A percentile compares a stretch with the other conserved stretches of the same genome.
Conservation (phyloP, 148 eudicot genomes). For the Fagopyrum homotropicum region DNA sequence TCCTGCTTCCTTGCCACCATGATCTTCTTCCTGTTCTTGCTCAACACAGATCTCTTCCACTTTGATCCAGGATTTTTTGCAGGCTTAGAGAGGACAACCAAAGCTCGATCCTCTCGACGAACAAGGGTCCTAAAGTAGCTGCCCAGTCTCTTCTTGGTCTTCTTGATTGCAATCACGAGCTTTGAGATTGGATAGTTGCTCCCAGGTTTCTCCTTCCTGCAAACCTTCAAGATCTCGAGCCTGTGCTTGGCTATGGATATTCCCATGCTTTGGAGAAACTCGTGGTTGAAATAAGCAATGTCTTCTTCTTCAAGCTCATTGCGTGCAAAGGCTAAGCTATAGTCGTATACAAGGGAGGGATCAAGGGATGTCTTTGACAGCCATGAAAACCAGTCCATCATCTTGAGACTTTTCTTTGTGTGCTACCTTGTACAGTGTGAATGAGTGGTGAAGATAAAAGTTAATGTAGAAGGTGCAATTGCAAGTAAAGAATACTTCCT, state of each 20-base stretch:
- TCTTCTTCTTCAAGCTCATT: constrained; percentile 91
- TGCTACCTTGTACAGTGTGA: neutral
- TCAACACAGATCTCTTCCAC: constrained; percentile 36
- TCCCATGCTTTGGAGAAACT: constrained; percentile 92
- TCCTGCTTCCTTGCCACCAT: constrained; percentile 21
- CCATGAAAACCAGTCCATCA: constrained; percentile 98
- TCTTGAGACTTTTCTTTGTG: constrained; percentile 12
- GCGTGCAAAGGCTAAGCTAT: constrained; percentile 49
- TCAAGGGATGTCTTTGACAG: constrained; percentile 72
- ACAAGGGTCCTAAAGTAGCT: constrained; percentile 35
- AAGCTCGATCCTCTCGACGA: constrained; percentile 31
- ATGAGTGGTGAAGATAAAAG: neutral
- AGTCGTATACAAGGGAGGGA: constrained; percentile 58
- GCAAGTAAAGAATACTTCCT: neutral
- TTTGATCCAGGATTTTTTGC: constrained; percentile 40
- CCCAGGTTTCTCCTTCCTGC: constrained; percentile 27
- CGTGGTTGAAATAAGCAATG: constrained; percentile 71
- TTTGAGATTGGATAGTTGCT: constrained; percentile 28
- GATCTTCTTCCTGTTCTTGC: constrained; percentile 26
- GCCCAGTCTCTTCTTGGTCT: constrained; percentile 37
- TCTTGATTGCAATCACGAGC: constrained; percentile 39
- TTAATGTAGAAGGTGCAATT: neutral
- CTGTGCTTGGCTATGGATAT: constrained; percentile 87
- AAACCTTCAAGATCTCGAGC: constrained; percentile 81
- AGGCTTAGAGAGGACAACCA: constrained; percentile 42